Conservation (phyloP, 345 rosid genomes). For the Clausena lansium region DNA sequence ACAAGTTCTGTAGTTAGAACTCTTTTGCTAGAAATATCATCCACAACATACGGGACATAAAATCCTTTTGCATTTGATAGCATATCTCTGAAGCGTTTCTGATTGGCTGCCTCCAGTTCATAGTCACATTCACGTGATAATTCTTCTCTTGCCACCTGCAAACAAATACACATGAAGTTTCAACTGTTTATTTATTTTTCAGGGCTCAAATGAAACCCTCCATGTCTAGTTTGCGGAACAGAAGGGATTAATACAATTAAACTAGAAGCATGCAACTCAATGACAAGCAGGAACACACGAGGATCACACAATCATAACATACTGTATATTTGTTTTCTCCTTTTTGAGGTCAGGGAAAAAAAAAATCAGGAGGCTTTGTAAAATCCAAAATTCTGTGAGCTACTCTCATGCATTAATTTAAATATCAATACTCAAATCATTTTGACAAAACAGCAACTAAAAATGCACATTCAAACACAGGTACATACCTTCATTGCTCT, state of each 20-base stretch:
- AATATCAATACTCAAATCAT: background rate
- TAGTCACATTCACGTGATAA: conserved; percentile 92
- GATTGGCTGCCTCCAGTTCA: conserved; percentile 76
- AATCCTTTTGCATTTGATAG: conserved; percentile 53
- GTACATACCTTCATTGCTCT: conserved; percentile 81
- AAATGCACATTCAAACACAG: background rate
- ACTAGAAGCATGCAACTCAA: background rate
- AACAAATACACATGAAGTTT: conserved; percentile 18
- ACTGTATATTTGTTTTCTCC: background rate
- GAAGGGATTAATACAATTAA: background rate
- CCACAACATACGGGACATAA: conserved; percentile 78
- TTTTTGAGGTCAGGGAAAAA: background rate
- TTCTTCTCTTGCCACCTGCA: conserved; percentile 93
- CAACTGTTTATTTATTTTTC: background rate
- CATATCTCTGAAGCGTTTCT: conserved; percentile 69
- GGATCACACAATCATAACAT: conserved; percentile 2
- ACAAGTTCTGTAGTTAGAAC: conserved; percentile 82
- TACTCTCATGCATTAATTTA: background rate
- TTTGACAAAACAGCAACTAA: background rate
- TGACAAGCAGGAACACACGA: background rate
- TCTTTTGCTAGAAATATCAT: conserved; percentile 75
- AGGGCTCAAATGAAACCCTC: background rate
- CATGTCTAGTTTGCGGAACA: background rate
- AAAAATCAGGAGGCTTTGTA: background rate
- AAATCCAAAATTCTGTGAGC: background rate